Conservation (phyloP, 1,139 yeast species). For the Sugiyamaella paludigena region DNA sequence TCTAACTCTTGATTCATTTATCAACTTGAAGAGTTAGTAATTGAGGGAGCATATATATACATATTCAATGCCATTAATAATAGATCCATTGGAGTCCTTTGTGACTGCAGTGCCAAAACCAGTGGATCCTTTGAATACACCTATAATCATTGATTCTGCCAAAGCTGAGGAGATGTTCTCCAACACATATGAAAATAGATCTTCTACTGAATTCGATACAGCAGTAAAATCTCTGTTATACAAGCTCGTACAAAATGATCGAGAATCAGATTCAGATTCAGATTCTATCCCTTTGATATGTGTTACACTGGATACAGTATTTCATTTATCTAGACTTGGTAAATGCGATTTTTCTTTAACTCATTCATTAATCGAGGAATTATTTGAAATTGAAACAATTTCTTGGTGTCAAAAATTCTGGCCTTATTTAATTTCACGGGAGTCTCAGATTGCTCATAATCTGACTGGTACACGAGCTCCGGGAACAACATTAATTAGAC, state of each 20-base stretch:
- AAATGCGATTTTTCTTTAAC: slow-evolving; percentile 29
- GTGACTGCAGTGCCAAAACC: slow-evolving; percentile 1
- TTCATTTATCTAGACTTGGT: slow-evolving; percentile 20
- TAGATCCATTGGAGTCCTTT: slow-evolving; percentile 9
- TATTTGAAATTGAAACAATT: slow-evolving; percentile 38
- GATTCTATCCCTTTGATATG: slow-evolving; percentile 8
- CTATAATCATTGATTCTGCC: neutral
- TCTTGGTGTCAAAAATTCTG: slow-evolving; percentile 40
- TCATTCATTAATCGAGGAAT: slow-evolving; percentile 36
- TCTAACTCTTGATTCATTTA: too few relatives aligned
- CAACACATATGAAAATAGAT: neutral
- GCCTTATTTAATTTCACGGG: slow-evolving; percentile 37
- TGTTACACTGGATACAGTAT: slow-evolving; percentile 22
- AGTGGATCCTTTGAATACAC: neutral
- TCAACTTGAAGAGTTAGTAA: too few relatives aligned
- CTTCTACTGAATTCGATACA: slow-evolving; percentile 3
- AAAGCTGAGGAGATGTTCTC: neutral
- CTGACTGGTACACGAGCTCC: slow-evolving; percentile 38
- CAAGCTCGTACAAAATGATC: slow-evolving; percentile 5
- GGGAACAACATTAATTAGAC: slow-evolving; percentile 40
- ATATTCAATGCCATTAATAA: slow-evolving; percentile 1
- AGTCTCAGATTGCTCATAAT: slow-evolving; percentile 28
- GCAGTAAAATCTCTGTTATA: slow-evolving; percentile 4
- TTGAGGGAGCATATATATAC: neutral
- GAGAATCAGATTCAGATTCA: too few relatives aligned